phyloP scores from a whole-genome alignment of 2,329 filamentous ascomycete species.

The Didymella segeticola region DNA sequence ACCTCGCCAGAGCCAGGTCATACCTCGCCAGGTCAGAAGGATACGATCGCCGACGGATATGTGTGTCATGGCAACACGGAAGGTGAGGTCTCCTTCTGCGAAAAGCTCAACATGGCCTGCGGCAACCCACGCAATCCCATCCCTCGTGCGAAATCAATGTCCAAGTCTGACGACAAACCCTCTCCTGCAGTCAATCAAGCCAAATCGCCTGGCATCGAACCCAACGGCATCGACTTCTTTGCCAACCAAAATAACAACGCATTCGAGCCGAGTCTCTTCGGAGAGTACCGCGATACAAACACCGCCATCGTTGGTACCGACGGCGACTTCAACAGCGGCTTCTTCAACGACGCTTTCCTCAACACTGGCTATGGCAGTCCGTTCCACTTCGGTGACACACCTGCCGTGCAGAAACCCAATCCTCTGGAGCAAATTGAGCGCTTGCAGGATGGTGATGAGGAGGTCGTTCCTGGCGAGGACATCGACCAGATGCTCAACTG shows the following conservation, averaged over 20 bases:
- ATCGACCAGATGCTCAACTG: conserved; percentile 75
- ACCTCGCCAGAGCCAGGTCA: conserved; percentile 79
- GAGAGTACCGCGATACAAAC: conserved; percentile 89
- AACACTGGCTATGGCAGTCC: conserved; percentile 78
- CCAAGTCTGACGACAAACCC: conserved; percentile 51
- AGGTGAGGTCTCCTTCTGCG: conserved; percentile 62
- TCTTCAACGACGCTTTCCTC: conserved; percentile 79
- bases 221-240: conserved; percentile 73
- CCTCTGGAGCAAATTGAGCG: conserved; percentile 81
- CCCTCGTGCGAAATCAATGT: conserved; percentile 54
- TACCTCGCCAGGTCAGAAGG: conserved; percentile 76
- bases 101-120: conserved; percentile 64
- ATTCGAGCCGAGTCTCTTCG: conserved; percentile 91
- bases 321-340: conserved; percentile 72
- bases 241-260: conserved; percentile 81
- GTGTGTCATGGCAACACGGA: conserved; percentile 57
- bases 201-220: conserved; percentile 39
- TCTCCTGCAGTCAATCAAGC: conserved; percentile 46
- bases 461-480: conserved; percentile 65
- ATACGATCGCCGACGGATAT: conserved; percentile 53
- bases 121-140: conserved; percentile 61
- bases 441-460: conserved; percentile 73
- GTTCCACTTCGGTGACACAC: conserved; percentile 70
- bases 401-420: conserved; percentile 60
- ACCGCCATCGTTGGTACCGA: conserved; percentile 72